Percentiles rank a stretch among this genome's conserved stretches.
Conservation (phyloP, 116 monocot species). For the Cymodocea nodosa region DNA sequence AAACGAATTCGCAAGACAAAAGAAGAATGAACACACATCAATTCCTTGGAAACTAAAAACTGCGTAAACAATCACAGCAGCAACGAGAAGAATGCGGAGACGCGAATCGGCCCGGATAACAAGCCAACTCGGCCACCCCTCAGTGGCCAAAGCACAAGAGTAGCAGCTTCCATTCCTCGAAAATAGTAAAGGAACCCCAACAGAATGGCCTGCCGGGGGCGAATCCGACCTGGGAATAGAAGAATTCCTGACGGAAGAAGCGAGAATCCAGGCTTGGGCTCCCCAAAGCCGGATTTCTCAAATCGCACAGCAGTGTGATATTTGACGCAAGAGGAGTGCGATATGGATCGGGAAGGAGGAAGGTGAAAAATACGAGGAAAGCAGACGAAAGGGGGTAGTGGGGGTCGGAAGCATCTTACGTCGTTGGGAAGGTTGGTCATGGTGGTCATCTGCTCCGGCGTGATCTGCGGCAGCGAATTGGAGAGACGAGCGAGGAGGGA, state of each 20-base stretch:
- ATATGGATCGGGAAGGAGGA: background rate
- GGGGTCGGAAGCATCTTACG: background rate
- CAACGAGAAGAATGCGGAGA: too few species aligned
- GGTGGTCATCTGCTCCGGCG: conserved; percentile 7
- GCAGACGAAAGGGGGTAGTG: background rate
- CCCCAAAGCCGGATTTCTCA: background rate
- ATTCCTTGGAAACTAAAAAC: too few species aligned
- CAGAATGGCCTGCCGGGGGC: too few species aligned
- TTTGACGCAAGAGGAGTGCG: background rate
- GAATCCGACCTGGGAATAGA: too few species aligned
- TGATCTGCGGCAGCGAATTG: conserved; percentile 7
- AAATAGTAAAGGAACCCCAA: too few species aligned
- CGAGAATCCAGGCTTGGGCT: background rate
- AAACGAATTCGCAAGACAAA: background rate
- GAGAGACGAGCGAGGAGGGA: background rate
- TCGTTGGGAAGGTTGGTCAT: conserved; percentile 6
- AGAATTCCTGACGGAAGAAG: background rate
- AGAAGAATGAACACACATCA: background rate
- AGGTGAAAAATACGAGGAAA: background rate
- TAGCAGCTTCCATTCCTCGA: background rate
- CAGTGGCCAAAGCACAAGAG: background rate
- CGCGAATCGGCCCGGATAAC: too few species aligned
- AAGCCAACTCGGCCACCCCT: background rate
- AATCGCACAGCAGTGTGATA: background rate
- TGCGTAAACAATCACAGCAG: too few species aligned